phyloP scores from a whole-genome alignment of 1,284 basidiomycete species.

The Trametes versicolor region DNA sequence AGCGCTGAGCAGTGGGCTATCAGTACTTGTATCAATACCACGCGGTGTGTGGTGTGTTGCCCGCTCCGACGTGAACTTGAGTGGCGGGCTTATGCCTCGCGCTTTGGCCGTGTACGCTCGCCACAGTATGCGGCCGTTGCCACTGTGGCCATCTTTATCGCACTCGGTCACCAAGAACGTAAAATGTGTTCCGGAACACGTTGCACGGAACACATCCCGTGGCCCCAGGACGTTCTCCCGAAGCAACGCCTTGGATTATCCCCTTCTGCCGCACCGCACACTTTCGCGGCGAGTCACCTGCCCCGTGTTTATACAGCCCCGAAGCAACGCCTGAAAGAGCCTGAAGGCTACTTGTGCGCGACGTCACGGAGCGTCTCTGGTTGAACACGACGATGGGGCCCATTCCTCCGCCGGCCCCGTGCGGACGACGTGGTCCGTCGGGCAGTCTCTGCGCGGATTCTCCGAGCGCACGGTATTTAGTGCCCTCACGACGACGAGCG shows the following conservation, averaged over 20 bases:
- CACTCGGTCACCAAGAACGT: too few species aligned
- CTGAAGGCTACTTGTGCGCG: constrained; percentile 12
- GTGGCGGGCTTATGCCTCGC: too few species aligned
- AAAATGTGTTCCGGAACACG: too few species aligned
- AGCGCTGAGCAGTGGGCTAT: too few species aligned
- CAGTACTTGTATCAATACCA: too few species aligned
- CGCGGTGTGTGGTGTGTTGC: too few species aligned
- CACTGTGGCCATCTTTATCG: too few species aligned
- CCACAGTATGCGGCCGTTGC: too few species aligned
- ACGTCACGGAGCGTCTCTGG: constrained; percentile 21
- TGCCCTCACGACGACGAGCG: constrained; percentile 1
- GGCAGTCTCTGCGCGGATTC: constrained; percentile 21
- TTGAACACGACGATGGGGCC: constrained; percentile 18
- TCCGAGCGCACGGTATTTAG: constrained; percentile 30
- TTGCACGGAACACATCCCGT: too few species aligned
- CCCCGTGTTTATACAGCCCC: constrained; percentile 14
- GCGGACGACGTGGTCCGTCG: constrained; percentile 28
- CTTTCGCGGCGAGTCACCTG: constrained; percentile 26
- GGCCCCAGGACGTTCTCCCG: too few species aligned
- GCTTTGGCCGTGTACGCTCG: too few species aligned
- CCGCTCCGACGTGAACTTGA: too few species aligned
- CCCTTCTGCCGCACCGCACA: constrained; percentile 28
- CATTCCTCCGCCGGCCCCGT: constrained; percentile 28
- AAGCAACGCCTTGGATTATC: constrained; percentile 44
- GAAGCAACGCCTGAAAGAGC: background rate